Percentiles rank a stretch among this genome's conserved stretches.
These are phyloP conservation scores for Corymbia citriodora DNA, from an alignment of 441 rosid genomes.

Conservation along the genomic window DNA sequence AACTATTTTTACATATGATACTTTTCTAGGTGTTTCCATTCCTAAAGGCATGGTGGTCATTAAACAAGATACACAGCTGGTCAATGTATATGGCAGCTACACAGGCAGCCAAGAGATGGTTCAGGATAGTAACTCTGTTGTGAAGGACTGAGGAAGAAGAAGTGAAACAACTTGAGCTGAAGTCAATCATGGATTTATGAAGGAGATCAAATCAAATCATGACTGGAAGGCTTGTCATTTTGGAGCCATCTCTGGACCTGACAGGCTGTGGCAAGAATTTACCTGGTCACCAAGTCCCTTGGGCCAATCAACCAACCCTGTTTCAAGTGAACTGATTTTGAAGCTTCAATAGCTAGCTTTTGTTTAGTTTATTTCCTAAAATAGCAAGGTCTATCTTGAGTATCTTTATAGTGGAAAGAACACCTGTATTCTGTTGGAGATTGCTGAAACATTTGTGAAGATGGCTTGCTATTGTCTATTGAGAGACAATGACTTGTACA, in stretches of 20 bases:
- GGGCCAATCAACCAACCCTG: not conserved
- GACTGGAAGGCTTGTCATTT: not conserved
- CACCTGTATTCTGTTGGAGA: not conserved
- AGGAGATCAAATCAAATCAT: not conserved
- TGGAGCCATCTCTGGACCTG: not conserved
- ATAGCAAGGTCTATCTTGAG: not conserved
- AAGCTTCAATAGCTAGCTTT: not conserved
- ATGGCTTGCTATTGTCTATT: not conserved
- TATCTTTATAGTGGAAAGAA: not conserved
- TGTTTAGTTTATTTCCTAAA: not conserved
- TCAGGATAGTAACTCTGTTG: not conserved
- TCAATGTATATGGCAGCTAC: not conserved
- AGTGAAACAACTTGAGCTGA: not conserved
- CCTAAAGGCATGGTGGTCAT: not conserved
- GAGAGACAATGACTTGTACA: not conserved
- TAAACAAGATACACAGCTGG: not conserved
- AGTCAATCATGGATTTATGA: not conserved
- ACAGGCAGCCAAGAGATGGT: not conserved
- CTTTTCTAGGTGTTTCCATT: not conserved
- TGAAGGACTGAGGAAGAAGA: not conserved
- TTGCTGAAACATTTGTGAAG: not conserved
- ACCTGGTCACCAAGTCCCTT: not conserved
- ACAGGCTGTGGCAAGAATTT: not conserved
- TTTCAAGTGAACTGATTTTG: not conserved
- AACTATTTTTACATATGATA: not conserved